A percentile compares a stretch with the other conserved stretches of the same genome.
phyloP scores from a whole-genome alignment of 805 yeast species.

The Pichia scutulata region DNA sequence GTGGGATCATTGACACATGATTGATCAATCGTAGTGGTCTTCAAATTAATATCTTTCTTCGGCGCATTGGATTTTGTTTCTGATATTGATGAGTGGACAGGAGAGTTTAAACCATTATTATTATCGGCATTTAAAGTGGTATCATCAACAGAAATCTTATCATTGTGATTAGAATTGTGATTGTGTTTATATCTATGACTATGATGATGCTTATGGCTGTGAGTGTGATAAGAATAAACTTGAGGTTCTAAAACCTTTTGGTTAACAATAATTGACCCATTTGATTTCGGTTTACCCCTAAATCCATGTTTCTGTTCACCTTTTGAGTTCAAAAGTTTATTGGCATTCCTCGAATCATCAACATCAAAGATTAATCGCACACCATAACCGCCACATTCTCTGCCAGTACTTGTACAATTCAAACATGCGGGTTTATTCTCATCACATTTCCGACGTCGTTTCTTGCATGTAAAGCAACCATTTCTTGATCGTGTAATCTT shows the following conservation, averaged over 20 bases:
- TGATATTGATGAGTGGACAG: neutral
- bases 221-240: neutral
- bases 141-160: neutral
- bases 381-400: conserved; percentile 45
- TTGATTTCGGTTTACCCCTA: conserved; percentile 34
- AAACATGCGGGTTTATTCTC: conserved; percentile 45
- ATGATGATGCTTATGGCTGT: neutral
- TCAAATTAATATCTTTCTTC: neutral
- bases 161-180: no score
- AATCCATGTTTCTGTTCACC: conserved; percentile 35
- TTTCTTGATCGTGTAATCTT: conserved; percentile 45
- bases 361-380: conserved; percentile 42
- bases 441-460: conserved; percentile 48
- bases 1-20: neutral
- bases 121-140: neutral
- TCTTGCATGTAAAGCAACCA: conserved; percentile 54
- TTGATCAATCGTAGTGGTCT: neutral
- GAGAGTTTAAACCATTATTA: neutral
- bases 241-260: neutral
- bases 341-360: conserved; percentile 34
- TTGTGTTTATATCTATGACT: neutral
- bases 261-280: neutral
- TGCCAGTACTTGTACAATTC: conserved; percentile 38
- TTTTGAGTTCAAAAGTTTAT: conserved; percentile 16
- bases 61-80: neutral